Evolutionary conservation across 2,329 filamentous ascomycete genomes (phyloP).

Genomic region (Paecilomyces niveus): DNA sequence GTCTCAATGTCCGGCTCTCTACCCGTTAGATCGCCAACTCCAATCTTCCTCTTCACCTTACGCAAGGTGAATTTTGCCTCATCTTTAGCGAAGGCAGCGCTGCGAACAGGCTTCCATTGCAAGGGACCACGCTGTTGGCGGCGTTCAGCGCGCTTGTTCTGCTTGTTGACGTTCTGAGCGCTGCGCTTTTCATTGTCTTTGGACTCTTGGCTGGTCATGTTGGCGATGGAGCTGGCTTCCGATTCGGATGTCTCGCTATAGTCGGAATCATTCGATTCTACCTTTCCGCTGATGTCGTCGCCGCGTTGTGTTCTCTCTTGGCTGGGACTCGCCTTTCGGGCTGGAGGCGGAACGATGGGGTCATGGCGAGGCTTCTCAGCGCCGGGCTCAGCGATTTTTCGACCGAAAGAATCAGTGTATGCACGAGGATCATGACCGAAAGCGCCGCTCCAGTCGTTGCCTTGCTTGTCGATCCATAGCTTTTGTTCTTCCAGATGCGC

Average conservation of each 20-base stretch:
- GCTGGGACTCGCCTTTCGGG: conserved; percentile 8
- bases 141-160: conserved; percentile 51
- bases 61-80: conserved; percentile 72
- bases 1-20: conserved; percentile 86
- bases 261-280: conserved; percentile 7
- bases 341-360: conserved; percentile 42
- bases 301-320: background rate
- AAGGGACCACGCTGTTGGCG: conserved; percentile 83
- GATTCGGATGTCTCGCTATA: background rate
- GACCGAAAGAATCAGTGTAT: conserved; percentile 47
- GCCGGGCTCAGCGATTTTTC: conserved; percentile 52
- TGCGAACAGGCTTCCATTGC: conserved; percentile 90
- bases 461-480: conserved; percentile 71
- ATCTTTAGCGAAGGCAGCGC: conserved; percentile 78
- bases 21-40: conserved; percentile 61
- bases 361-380: conserved; percentile 46
- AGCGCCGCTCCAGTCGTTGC: conserved; percentile 78
- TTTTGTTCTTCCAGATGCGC: conserved; percentile 59
- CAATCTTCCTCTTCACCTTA: conserved; percentile 67
- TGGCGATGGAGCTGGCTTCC: conserved; percentile 2
- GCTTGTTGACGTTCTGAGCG: conserved; percentile 20
- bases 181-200: conserved; percentile 7
- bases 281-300: conserved; percentile 10
- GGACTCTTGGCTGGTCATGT: conserved; percentile 3
- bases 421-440: conserved; percentile 70